These are phyloP conservation scores for Nakazawaea laoshanensis DNA, from an alignment of 805 yeast genomes.

Conservation along the genomic window DNA sequence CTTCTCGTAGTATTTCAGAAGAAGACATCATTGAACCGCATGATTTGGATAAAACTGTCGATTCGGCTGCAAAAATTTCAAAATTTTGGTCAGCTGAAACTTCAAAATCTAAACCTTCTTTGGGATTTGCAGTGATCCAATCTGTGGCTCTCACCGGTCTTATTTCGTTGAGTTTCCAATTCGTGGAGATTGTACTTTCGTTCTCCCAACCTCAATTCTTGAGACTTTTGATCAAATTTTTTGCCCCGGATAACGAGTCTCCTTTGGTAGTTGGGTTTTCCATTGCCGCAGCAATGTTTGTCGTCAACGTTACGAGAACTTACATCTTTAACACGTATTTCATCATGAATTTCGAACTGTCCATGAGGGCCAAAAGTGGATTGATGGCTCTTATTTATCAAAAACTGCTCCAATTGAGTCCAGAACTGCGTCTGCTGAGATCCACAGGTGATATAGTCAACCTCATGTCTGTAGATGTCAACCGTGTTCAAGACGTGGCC, in stretches of 20 bases:
- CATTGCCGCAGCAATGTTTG: constrained; percentile 57
- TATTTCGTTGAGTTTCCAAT: constrained; percentile 26
- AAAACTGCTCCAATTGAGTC: constrained; percentile 63
- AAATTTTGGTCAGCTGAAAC: constrained; percentile 27
- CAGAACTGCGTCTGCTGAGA: constrained; percentile 48
- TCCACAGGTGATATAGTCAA: constrained; percentile 78
- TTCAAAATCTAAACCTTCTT: constrained; percentile 18
- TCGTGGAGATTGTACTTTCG: constrained; percentile 27
- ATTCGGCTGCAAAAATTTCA: constrained; percentile 21
- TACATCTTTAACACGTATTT: constrained; percentile 62
- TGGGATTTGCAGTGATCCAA: constrained; percentile 24
- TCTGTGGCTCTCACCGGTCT: constrained; percentile 29
- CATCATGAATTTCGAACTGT: constrained; percentile 47
- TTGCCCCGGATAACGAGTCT: constrained; percentile 24
- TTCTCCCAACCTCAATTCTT: constrained; percentile 53
- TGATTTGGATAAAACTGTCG: constrained; percentile 23
- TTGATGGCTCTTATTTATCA: constrained; percentile 60
- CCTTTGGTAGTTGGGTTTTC: constrained; percentile 53
- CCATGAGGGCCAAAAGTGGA: constrained; percentile 57
- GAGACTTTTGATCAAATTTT: constrained; percentile 37
- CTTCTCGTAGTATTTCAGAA: constrained; percentile 20
- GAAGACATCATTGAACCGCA: constrained; percentile 36
- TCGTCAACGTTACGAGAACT: constrained; percentile 52
- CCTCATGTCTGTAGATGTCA: constrained; percentile 69
- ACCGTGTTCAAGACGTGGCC: constrained; percentile 52